These are phyloP conservation scores for Eucalyptus erythrocorys DNA, from an alignment of 345 rosid species.

Conservation along the genomic window DNA sequence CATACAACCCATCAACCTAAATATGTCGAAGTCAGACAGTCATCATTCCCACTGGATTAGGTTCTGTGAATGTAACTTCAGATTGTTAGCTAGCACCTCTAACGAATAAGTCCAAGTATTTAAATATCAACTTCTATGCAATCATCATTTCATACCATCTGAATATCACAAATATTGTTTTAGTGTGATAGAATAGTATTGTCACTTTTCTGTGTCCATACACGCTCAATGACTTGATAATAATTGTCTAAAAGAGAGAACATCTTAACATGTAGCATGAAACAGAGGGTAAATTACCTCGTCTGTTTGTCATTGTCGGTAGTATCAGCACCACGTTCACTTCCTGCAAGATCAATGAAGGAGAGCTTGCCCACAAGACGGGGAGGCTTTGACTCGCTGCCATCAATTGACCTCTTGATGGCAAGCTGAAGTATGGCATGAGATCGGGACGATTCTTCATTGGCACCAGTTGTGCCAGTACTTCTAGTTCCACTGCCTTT, in stretches of 20 bases:
- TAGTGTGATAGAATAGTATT: neutral
- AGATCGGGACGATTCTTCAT: conserved; percentile 98
- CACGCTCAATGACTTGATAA: neutral
- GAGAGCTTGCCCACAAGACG: conserved; percentile 92
- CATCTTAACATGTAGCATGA: neutral
- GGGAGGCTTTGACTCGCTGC: conserved; percentile 79
- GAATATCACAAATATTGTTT: neutral
- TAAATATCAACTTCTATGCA: neutral
- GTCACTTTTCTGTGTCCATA: neutral
- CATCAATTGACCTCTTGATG: conserved; percentile 73
- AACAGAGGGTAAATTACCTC: conserved; percentile 30
- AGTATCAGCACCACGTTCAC: conserved; percentile 99
- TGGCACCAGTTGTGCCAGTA: conserved; percentile 97
- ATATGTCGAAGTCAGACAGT: neutral
- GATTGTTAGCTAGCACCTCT: neutral
- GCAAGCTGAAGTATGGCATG: conserved; percentile 99
- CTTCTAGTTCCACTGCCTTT: conserved; percentile 88
- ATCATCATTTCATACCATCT: neutral
- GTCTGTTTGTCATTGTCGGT: conserved; percentile 98
- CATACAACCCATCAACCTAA: neutral
- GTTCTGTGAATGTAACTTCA: neutral
- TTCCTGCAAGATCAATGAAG: conserved; percentile 98
- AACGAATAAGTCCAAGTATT: neutral
- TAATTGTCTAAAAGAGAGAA: neutral
- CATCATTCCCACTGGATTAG: neutral